Evolutionary conservation across 441 rosid genomes (phyloP), one percentile per base, ranked within the genome.

Genomic region (Populus hybrid): DNA sequence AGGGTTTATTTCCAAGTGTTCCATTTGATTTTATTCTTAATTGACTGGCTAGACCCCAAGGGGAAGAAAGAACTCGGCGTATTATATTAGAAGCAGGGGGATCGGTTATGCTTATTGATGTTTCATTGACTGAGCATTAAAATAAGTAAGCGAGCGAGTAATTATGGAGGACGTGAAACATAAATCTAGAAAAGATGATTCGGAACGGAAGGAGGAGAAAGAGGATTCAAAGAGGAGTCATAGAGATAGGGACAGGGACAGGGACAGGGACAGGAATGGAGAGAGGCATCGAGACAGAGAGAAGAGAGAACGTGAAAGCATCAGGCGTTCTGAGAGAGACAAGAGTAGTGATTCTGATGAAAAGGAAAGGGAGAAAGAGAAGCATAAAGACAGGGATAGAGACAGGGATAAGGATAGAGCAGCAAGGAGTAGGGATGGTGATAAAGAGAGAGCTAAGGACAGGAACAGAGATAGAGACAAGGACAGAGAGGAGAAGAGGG

Each of bases 201-300:
- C 76, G 7, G 86, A 80, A 21, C 83, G 73, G 82, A 87, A 84
- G 86, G 92, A 83, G 29, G 88, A 79, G 31, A 59, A 59, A 59
- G 83, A 77, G 1, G 33, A 29, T 70, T 82, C 83, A 1, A 88
- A 86, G 80, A 86, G 82, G 74, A 88, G 78, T 61, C 89, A 83
- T 45, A 88, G 90, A 70, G 87, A 84, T 26, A 77, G 84, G 64
- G 91, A 85, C 26, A 86, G 81, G 84, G 88, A 85, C n/a, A n/a
- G n/a, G n/a, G n/a, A n/a, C 31, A 29, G 31, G 31, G 31, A 29
- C 31, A 29, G 31, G 31, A 76, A 50, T 76, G 82, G 75, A 21
- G 87, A 82, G 77, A 80, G 83, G 84, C 81, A 72, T 20, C 71
- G 79, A 7, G 79, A 67, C 68, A 76, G 83, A 72, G 90, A 85